These are phyloP conservation scores for Nannizziopsis arthrosporioides DNA, from an alignment of 2,329 filamentous ascomycete species.

Conservation along the genomic window DNA sequence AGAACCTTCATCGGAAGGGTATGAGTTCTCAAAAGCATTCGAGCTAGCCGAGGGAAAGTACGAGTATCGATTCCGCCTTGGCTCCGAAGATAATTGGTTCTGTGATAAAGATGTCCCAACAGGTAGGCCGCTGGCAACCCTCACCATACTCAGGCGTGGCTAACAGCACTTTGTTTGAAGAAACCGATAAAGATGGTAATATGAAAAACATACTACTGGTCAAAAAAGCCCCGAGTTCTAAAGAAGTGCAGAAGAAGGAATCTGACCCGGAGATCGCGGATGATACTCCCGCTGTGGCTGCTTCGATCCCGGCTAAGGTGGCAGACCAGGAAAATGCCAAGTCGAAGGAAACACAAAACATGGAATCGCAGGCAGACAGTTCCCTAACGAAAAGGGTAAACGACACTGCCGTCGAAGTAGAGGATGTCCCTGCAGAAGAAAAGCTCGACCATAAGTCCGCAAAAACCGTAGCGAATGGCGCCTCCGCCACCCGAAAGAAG, in stretches of 20 bases:
- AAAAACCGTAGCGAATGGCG: too few species aligned
- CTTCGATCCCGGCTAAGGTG: neutral
- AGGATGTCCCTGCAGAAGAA: neutral
- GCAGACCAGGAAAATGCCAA: neutral
- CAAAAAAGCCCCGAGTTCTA: conserved; percentile 5
- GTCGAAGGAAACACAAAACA: neutral
- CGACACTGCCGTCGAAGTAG: neutral
- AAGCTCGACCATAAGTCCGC: too few species aligned
- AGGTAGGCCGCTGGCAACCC: conserved; percentile 15
- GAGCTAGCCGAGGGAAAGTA: conserved; percentile 18
- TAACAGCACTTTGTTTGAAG: conserved; percentile 11
- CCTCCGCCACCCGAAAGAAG: too few species aligned
- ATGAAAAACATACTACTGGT: conserved; percentile 17
- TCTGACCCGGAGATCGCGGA: conserved; percentile 7
- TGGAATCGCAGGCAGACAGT: neutral
- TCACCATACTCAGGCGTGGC: neutral
- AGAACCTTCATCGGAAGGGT: conserved; percentile 14
- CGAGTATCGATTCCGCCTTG: conserved; percentile 22
- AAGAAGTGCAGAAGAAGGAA: conserved; percentile 11
- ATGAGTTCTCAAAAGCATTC: conserved; percentile 13
- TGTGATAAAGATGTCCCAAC: conserved; percentile 20
- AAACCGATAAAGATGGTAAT: conserved; percentile 19
- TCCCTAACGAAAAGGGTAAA: neutral
- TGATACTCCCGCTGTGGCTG: neutral
- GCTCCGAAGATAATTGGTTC: conserved; percentile 19